A percentile compares a stretch with the other conserved stretches of the same genome.
Conservation (phyloP, 306 rosid species). For the Cucumis hystrix region DNA sequence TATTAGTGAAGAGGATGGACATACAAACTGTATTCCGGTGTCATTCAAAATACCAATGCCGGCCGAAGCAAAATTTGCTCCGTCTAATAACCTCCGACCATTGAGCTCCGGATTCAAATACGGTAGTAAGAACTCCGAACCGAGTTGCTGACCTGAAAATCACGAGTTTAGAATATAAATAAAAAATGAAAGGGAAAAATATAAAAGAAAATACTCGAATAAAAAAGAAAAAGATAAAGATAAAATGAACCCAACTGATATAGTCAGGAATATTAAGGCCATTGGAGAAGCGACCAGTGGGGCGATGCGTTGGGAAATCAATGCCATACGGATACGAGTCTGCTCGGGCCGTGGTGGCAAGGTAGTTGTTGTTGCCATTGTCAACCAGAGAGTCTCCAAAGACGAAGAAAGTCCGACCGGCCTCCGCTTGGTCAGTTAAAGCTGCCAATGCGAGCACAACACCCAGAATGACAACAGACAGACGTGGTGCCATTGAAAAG, state of each 20-base stretch:
- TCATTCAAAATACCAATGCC: constrained; percentile 89
- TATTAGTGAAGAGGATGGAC: not conserved
- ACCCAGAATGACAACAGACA: not conserved
- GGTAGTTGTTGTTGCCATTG: constrained; percentile 72
- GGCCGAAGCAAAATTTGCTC: constrained; percentile 91
- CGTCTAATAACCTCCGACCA: constrained; percentile 47
- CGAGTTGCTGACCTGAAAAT: constrained; percentile 40
- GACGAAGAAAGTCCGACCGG: constrained; percentile 52
- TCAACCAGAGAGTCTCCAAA: constrained; percentile 93
- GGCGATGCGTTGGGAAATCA: constrained; percentile 50
- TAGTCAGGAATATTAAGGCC: constrained; percentile 81
- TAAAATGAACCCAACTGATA: constrained; percentile 28
- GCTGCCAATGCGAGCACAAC: constrained; percentile 2
- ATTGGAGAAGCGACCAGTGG: constrained; percentile 91
- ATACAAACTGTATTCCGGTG: constrained; percentile 76
- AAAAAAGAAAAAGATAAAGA: not conserved
- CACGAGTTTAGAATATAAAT: not conserved
- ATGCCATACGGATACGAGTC: constrained; percentile 76
- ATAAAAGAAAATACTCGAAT: not conserved
- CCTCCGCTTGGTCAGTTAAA: constrained; percentile 11
- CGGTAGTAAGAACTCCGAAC: constrained; percentile 53
- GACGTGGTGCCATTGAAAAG: not conserved
- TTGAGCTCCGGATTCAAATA: constrained; percentile 50
- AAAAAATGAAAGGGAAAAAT: not conserved
- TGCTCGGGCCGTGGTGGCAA: constrained; percentile 76